phyloP scores from a whole-genome alignment of 495 filamentous ascomycete genomes.

The Pyronema domesticum region DNA sequence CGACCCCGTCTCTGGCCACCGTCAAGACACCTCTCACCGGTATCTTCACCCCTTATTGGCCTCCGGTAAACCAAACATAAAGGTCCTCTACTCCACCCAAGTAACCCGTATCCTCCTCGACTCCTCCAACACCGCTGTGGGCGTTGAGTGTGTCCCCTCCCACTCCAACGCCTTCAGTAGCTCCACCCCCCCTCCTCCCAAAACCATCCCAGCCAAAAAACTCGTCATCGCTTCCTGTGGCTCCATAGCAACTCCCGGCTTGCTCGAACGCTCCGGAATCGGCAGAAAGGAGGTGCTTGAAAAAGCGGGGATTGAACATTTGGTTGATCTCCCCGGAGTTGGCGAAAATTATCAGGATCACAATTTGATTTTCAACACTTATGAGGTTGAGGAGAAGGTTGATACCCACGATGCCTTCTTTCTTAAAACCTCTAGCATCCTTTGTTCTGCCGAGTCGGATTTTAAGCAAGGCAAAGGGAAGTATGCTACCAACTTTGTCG shows the following conservation, averaged over 20 bases:
- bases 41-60: conserved; percentile 27
- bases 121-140: conserved; percentile 26
- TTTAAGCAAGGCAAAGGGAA: conserved; percentile 14
- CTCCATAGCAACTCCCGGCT: conserved; percentile 34
- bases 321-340: conserved; percentile 32
- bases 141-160: conserved; percentile 28
- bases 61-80: conserved; percentile 30
- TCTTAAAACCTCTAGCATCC: conserved; percentile 7
- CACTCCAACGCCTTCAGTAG: background rate
- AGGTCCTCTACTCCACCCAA: conserved; percentile 34
- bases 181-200: background rate
- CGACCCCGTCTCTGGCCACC: conserved; percentile 24
- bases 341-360: conserved; percentile 37
- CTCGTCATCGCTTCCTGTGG: conserved; percentile 45
- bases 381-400: conserved; percentile 1
- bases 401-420: conserved; percentile 19
- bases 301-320: conserved; percentile 17
- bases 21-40: conserved; percentile 25
- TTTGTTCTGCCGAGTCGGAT: conserved; percentile 9
- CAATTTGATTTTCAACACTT: conserved; percentile 23
- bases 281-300: conserved; percentile 28
- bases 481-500: conserved; percentile 15
- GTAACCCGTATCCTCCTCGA: conserved; percentile 37
- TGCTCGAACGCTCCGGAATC: conserved; percentile 47
- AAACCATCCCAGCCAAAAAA: conserved; percentile 30